These are phyloP conservation scores for Aethionema arabicum DNA, from an alignment of 345 rosid genomes.

Conservation along the genomic window DNA sequence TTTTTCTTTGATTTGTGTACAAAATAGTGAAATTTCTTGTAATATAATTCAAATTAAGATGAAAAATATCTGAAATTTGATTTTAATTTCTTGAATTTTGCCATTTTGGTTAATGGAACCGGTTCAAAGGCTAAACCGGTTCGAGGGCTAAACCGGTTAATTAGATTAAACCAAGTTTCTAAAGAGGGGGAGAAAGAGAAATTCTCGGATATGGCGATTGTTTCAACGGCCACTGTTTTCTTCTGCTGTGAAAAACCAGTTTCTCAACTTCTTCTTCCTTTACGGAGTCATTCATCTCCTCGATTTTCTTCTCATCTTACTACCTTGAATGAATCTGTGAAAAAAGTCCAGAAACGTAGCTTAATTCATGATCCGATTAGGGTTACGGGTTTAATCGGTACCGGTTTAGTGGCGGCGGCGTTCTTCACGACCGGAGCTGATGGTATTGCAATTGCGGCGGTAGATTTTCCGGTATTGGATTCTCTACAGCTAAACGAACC, in stretches of 20 bases:
- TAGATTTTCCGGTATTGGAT: conserved; percentile 44
- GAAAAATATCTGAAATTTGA: too few relatives aligned
- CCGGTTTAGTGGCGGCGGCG: conserved; percentile 50
- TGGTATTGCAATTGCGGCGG: conserved; percentile 44
- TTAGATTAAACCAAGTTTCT: conserved; percentile 17
- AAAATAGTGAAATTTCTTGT: not conserved
- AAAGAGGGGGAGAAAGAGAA: not conserved
- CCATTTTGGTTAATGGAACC: too few relatives aligned
- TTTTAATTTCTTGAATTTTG: too few relatives aligned
- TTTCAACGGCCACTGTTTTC: conserved; percentile 38
- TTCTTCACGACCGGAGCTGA: conserved; percentile 37
- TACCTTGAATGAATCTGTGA: conserved; percentile 13
- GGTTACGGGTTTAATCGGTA: conserved; percentile 50
- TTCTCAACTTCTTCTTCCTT: conserved; percentile 25
- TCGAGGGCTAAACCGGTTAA: conserved; percentile 24
- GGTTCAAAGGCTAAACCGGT: too few relatives aligned
- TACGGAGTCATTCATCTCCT: conserved; percentile 19
- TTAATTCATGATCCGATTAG: conserved; percentile 28
- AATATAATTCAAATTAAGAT: not conserved
- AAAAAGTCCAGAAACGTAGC: not conserved
- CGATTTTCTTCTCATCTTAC: conserved; percentile 10
- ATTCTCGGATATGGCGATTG: conserved; percentile 45
- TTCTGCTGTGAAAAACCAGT: conserved; percentile 34
- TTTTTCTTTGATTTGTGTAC: not conserved
- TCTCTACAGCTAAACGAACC: conserved; percentile 65